phyloP scores from a whole-genome alignment of 2,329 filamentous ascomycete genomes.

The Diaporthe nobilis region DNA sequence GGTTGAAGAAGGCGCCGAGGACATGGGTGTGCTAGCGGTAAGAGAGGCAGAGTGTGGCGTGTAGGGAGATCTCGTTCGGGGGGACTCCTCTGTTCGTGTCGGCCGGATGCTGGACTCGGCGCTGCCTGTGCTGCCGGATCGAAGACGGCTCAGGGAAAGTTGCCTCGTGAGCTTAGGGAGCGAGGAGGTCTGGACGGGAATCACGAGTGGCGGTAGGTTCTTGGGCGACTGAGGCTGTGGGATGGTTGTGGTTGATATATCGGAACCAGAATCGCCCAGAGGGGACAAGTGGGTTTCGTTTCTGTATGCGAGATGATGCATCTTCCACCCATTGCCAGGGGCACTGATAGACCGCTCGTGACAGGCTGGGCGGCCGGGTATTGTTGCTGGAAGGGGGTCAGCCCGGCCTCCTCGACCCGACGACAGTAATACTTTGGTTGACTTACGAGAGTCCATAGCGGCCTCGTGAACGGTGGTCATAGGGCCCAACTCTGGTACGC shows the following conservation, averaged over 20 bases:
- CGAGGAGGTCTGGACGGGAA: slow-evolving; percentile 58
- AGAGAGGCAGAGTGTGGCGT: slow-evolving; percentile 60
- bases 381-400: slow-evolving; percentile 67
- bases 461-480: slow-evolving; percentile 79
- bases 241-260: slow-evolving; percentile 44
- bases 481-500: slow-evolving; percentile 74
- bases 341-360: slow-evolving; percentile 76
- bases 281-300: slow-evolving; percentile 27
- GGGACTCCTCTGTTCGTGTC: slow-evolving; percentile 62
- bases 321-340: slow-evolving; percentile 66
- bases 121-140: slow-evolving; percentile 58
- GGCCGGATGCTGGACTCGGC: slow-evolving; percentile 58
- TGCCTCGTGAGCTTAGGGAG: slow-evolving; percentile 54
- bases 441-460: slow-evolving; percentile 79
- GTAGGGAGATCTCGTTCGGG: slow-evolving; percentile 60
- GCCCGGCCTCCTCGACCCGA: slow-evolving; percentile 34
- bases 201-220: slow-evolving; percentile 69
- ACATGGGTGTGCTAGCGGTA: slow-evolving; percentile 59
- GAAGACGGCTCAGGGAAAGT: slow-evolving; percentile 61
- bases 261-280: slow-evolving; percentile 11
- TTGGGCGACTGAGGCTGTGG: slow-evolving; percentile 65
- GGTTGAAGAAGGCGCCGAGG: slow-evolving; percentile 52
- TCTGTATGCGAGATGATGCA: slow-evolving; percentile 55
- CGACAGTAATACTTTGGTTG: slow-evolving; percentile 25
- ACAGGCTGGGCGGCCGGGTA: slow-evolving; percentile 74